A percentile compares a stretch with the other conserved stretches of the same genome.
Evolutionary conservation across 2,329 filamentous ascomycete species (phyloP).

Genomic region (Phialophora expanda): DNA sequence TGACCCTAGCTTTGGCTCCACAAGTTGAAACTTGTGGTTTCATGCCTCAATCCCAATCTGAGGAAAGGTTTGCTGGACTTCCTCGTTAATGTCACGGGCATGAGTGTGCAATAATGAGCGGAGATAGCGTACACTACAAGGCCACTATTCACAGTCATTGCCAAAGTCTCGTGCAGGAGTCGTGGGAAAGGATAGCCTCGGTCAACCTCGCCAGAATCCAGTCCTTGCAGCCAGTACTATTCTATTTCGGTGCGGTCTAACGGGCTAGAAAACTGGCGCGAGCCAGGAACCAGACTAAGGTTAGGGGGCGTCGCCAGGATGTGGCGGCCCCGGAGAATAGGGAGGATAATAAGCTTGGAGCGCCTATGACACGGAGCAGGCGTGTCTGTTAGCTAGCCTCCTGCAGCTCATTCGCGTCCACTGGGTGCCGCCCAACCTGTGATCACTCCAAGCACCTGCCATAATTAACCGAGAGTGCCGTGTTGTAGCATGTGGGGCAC

Average conservation of each 20-base stretch:
- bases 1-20: neutral
- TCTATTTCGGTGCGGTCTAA: constrained; percentile 18
- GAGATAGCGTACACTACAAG: neutral
- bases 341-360: neutral
- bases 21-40: constrained; percentile 3
- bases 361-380: constrained; percentile 4
- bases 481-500: neutral
- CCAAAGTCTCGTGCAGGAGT: neutral
- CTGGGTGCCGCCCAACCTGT: neutral
- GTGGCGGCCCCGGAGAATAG: constrained; percentile 19
- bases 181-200: neutral
- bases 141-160: neutral
- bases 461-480: neutral
- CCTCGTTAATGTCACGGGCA: neutral
- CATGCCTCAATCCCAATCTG: neutral
- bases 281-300: constrained; percentile 8
- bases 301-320: constrained; percentile 13
- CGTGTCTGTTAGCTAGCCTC: neutral
- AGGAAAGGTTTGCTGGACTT: neutral
- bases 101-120: neutral
- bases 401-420: neutral
- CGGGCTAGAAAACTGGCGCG: constrained; percentile 15
- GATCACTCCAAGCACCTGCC: neutral
- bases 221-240: constrained; percentile 6
- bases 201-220: neutral